A percentile compares a stretch with the other conserved stretches of the same genome.
Evolutionary conservation across 805 yeast genomes (phyloP).

Genomic region (Pichia insulana): DNA sequence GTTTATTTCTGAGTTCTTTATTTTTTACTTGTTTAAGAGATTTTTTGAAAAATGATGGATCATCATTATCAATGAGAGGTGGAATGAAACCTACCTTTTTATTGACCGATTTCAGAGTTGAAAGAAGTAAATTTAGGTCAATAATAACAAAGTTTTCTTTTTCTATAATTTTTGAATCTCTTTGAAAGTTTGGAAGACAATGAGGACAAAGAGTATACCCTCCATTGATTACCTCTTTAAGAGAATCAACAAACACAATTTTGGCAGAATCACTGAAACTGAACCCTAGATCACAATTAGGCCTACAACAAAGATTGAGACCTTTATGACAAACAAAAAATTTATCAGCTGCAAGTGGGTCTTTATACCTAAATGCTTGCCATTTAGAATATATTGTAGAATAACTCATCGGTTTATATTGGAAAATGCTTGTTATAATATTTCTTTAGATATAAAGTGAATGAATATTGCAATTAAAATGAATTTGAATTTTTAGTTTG

Average conservation of each 20-base stretch:
- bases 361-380: constrained; percentile 58
- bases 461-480: no score
- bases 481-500: no score
- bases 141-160: constrained; percentile 31
- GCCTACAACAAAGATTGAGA: constrained; percentile 47
- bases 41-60: background rate
- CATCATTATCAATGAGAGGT: constrained; percentile 29
- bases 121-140: constrained; percentile 35
- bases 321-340: constrained; percentile 44
- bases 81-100: constrained; percentile 48
- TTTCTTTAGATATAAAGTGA: no score
- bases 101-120: constrained; percentile 49
- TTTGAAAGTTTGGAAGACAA: constrained; percentile 41
- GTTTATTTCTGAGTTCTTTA: constrained; percentile 2
- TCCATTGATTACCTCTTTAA: constrained; percentile 33
- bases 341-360: constrained; percentile 54
- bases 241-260: constrained; percentile 34
- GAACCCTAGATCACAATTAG: constrained; percentile 50
- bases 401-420: constrained; percentile 6
- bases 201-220: constrained; percentile 45
- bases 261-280: constrained; percentile 36
- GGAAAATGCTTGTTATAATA: background rate
- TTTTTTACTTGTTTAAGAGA: constrained; percentile 2
- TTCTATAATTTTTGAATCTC: constrained; percentile 13
- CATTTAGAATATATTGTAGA: constrained; percentile 39